These are phyloP conservation scores for Ophiostoma himal-ulmi DNA, from an alignment of 2,329 filamentous ascomycete genomes.

Conservation along the genomic window DNA sequence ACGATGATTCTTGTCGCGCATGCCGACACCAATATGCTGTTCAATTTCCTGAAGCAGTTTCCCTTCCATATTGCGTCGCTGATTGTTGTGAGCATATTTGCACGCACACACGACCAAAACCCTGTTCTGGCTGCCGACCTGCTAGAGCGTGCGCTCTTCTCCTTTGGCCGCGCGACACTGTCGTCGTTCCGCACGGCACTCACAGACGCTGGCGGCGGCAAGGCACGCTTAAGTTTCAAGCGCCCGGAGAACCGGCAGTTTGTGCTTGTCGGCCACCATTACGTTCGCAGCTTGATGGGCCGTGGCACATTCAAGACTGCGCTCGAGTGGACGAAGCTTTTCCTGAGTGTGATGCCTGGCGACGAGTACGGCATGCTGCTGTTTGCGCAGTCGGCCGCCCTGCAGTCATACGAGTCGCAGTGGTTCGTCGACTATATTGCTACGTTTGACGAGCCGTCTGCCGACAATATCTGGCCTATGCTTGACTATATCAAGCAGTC, in stretches of 20 bases:
- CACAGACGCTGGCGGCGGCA: conserved; percentile 54
- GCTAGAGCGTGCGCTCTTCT: conserved; percentile 84
- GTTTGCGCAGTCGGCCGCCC: conserved; percentile 73
- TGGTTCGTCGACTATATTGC: conserved; percentile 67
- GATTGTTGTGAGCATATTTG: conserved; percentile 88
- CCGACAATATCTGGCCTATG: conserved; percentile 28
- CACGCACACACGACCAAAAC: conserved; percentile 77
- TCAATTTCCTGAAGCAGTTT: neutral
- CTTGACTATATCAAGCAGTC: conserved; percentile 68
- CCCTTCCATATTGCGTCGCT: conserved; percentile 48
- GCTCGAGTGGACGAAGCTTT: conserved; percentile 85
- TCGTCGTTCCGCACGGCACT: conserved; percentile 74
- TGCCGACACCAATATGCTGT: conserved; percentile 55
- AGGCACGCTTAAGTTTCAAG: conserved; percentile 72
- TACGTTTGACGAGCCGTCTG: conserved; percentile 31
- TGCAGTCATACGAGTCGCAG: conserved; percentile 70
- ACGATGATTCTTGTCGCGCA: conserved; percentile 75
- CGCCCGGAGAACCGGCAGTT: conserved; percentile 87
- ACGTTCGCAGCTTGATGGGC: conserved; percentile 75
- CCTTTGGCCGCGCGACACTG: conserved; percentile 81
- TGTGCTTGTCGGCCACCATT: conserved; percentile 83
- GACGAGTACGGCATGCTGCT: conserved; percentile 83
- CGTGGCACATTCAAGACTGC: conserved; percentile 93
- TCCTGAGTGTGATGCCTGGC: conserved; percentile 65
- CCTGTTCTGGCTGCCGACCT: conserved; percentile 80